phyloP scores from a whole-genome alignment of 2,329 filamentous ascomycete genomes.

The Penicillium olsonii region DNA sequence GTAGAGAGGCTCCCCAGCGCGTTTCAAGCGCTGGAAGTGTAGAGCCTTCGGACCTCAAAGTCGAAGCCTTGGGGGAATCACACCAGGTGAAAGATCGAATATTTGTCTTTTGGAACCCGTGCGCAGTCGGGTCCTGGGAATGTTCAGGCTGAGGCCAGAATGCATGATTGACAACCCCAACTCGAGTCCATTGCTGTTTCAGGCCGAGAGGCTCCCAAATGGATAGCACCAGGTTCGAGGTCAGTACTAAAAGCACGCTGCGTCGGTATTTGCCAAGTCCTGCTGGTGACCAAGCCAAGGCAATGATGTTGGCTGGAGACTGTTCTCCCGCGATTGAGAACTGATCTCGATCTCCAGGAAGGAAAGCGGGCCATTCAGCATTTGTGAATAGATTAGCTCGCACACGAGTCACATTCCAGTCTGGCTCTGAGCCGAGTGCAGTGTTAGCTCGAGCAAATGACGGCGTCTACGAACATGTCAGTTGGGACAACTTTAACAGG shows the following conservation, averaged over 20 bases:
- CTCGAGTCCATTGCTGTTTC: conserved; percentile 53
- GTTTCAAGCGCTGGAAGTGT: conserved; percentile 17
- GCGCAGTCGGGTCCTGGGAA: conserved; percentile 21
- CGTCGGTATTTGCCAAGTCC: conserved; percentile 57
- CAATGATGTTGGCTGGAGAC: conserved; percentile 52
- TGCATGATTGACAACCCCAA: conserved; percentile 54
- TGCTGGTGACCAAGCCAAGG: conserved; percentile 58
- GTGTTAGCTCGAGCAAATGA: conserved; percentile 21
- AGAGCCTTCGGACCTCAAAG: background rate
- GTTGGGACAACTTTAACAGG: conserved; percentile 1
- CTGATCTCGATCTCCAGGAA: conserved; percentile 47
- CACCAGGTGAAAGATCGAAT: conserved; percentile 49
- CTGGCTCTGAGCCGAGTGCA: conserved; percentile 4
- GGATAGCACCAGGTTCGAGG: conserved; percentile 58
- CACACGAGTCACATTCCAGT: conserved; percentile 46
- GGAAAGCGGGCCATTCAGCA: conserved; percentile 51
- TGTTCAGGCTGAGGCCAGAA: conserved; percentile 44
- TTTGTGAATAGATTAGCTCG: conserved; percentile 55
- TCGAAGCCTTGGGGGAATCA: conserved; percentile 28
- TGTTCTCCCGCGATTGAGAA: conserved; percentile 63
- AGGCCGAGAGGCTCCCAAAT: conserved; percentile 56
- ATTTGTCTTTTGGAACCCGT: conserved; percentile 31
- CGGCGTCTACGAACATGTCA: conserved; percentile 11
- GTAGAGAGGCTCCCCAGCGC: conserved; percentile 39
- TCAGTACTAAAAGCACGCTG: conserved; percentile 57